These are phyloP conservation scores for Amanita molliuscula DNA, from an alignment of 768 basidiomycete genomes.

Conservation along the genomic window DNA sequence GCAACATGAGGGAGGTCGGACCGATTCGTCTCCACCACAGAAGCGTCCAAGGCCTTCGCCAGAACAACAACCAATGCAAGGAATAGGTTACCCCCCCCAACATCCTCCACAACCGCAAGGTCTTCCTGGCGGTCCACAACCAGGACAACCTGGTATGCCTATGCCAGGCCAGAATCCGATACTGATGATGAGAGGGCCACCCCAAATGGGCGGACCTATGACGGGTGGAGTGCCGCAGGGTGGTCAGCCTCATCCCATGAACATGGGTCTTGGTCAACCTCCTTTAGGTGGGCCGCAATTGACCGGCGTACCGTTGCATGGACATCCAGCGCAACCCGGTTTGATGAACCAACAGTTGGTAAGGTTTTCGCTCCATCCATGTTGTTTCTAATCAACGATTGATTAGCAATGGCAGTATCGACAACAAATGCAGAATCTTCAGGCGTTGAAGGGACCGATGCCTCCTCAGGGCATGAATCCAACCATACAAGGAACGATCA, in stretches of 20 bases:
- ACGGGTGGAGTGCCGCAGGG: background rate
- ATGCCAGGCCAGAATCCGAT: conserved; percentile 7
- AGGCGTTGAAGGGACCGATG: background rate
- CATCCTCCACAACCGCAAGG: conserved; percentile 5
- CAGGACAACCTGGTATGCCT: conserved; percentile 1
- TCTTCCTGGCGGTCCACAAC: conserved; percentile 1
- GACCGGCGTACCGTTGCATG: background rate
- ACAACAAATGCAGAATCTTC: conserved; percentile 2
- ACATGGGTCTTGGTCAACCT: conserved; percentile 4
- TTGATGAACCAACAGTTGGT: conserved; percentile 3
- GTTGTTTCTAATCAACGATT: conserved; percentile 2
- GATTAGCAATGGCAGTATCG: conserved; percentile 1
- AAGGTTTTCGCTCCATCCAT: background rate
- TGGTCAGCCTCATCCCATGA: conserved; percentile 3
- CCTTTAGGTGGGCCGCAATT: conserved; percentile 1
- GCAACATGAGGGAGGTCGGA: conserved; percentile 4
- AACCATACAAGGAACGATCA: background rate
- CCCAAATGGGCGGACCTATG: conserved; percentile 1
- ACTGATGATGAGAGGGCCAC: conserved; percentile 1
- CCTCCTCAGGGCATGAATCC: conserved; percentile 6
- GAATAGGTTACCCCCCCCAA: background rate
- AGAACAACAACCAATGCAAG: conserved; percentile 3
- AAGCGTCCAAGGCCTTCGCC: conserved; percentile 6
- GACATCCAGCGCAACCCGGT: conserved; percentile 5
- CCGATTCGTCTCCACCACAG: conserved; percentile 8